Conservation (phyloP, 140 eudicot genomes). For the Cichorium intybus region DNA sequence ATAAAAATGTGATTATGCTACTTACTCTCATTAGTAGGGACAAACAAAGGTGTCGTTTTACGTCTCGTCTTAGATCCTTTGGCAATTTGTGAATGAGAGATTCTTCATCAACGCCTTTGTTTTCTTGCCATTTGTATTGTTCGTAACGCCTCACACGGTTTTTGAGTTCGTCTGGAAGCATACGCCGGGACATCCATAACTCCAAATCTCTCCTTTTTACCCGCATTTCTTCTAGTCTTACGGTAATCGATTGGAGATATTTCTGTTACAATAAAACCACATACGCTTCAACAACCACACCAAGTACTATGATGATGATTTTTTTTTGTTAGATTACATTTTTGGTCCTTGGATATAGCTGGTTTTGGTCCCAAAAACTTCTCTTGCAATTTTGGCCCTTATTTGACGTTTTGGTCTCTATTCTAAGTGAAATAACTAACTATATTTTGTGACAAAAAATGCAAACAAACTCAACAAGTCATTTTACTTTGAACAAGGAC, state of each 20-base stretch:
- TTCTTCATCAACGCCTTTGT: constrained; percentile 82
- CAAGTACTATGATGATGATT: no score
- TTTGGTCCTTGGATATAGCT: no score
- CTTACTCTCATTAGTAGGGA: constrained; percentile 67
- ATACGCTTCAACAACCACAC: background rate
- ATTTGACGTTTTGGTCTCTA: no score
- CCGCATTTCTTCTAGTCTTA: constrained; percentile 85
- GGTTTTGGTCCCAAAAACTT: no score
- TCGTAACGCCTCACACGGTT: constrained; percentile 69
- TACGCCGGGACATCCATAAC: constrained; percentile 87
- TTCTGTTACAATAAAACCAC: no score
- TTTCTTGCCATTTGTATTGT: constrained; percentile 88
- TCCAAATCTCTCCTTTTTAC: constrained; percentile 77
- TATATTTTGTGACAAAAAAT: no score
- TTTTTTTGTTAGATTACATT: no score
- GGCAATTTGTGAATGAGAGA: constrained; percentile 61
- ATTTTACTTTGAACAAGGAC: no score
- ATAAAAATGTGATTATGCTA: background rate
- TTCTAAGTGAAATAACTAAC: no score
- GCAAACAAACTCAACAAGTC: no score
- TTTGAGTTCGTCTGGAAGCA: constrained; percentile 73
- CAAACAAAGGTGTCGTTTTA: constrained; percentile 80
- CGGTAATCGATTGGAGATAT: constrained; percentile 76
- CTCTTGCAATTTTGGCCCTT: no score
- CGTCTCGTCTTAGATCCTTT: constrained; percentile 73